Evolutionary conservation across 345 rosid genomes (phyloP).

Genomic region (Gossypium australe): DNA sequence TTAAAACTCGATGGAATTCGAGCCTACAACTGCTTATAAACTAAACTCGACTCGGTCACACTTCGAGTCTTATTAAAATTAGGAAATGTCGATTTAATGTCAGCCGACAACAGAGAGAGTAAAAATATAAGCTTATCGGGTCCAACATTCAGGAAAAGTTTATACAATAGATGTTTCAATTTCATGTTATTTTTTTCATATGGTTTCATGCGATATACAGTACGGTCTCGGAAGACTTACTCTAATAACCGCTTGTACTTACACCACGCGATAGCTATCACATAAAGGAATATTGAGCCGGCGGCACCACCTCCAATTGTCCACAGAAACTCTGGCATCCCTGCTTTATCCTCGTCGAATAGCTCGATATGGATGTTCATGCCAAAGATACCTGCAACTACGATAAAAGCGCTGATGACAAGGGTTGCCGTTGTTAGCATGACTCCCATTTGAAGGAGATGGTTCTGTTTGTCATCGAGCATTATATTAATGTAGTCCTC

Average conservation of each 20-base stretch:
- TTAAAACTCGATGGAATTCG: too few species aligned
- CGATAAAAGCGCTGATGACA: constrained; percentile 63
- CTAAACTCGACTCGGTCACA: neutral
- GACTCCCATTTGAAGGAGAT: constrained; percentile 93
- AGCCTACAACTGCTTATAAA: neutral
- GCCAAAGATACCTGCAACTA: constrained; percentile 71
- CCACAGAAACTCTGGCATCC: constrained; percentile 54
- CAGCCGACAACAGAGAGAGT: too few species aligned
- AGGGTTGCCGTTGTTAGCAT: constrained; percentile 91
- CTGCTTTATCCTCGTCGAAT: constrained; percentile 25
- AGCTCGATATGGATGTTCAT: constrained; percentile 65
- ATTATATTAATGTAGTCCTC: constrained; percentile 94
- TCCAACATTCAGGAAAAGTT: neutral
- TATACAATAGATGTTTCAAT: neutral
- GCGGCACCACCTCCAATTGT: constrained; percentile 65
- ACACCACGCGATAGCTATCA: constrained; percentile 77
- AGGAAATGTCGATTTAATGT: too few species aligned
- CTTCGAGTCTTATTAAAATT: too few species aligned
- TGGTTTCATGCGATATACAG: neutral
- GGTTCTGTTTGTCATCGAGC: constrained; percentile 97
- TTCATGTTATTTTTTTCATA: neutral
- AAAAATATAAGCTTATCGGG: neutral
- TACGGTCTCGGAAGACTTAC: constrained; percentile 13
- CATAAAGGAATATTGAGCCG: constrained; percentile 60
- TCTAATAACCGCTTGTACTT: constrained; percentile 77